Evolutionary conservation across 148 eudicot species (phyloP), one percentile per base, ranked within the genome.

Genomic region (Amaranthus cruentus): DNA sequence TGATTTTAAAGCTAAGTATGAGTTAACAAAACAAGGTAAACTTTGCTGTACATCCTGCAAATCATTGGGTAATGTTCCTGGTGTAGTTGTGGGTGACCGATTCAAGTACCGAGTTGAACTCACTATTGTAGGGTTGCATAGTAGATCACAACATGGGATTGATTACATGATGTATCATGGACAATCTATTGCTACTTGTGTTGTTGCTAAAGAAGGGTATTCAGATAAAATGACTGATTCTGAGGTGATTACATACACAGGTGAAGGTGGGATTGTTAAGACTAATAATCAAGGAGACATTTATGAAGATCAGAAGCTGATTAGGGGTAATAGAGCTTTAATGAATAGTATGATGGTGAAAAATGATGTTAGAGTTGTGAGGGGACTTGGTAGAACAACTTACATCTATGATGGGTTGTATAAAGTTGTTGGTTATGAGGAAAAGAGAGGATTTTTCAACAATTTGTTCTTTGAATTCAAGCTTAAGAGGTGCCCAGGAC

Each of bases 391-490:
- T 15, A 11, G 2, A 3, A 57, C 21, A 14, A 8, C 61, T 57
- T 84, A 80, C 52, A 14, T 83, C 0, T 89, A 89, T 56, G 81
- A 87, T 65, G 93, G 93, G 2, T 71, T 89, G 59, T 89, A 85
- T 53, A 21, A 4, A 4, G 87, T 87, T 55, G 62, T 18, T 0
- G 49, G 61, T 0, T 82, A 13, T 69, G 52, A 46, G 68, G 6
- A 68, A 59, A 80, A 68, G 67, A 81, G 56, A 56, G 68, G 48
- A 46, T 4, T 13, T 11, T 14, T 49, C 15, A 81, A 79, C 3
- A 83, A 80, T 42, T n/a, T 74, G 81, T 81, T 82, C 6, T 88
- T 47, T n/a, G 81, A 60, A 79, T 88, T 86, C 47, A 76, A 81
- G 18, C 56, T 87, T 57, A 15, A 14, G 38, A 87, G 86, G 62